These are phyloP conservation scores for Mucor ambiguus DNA, from an alignment of 371 early-diverging fungal genomes.

Conservation along the genomic window DNA sequence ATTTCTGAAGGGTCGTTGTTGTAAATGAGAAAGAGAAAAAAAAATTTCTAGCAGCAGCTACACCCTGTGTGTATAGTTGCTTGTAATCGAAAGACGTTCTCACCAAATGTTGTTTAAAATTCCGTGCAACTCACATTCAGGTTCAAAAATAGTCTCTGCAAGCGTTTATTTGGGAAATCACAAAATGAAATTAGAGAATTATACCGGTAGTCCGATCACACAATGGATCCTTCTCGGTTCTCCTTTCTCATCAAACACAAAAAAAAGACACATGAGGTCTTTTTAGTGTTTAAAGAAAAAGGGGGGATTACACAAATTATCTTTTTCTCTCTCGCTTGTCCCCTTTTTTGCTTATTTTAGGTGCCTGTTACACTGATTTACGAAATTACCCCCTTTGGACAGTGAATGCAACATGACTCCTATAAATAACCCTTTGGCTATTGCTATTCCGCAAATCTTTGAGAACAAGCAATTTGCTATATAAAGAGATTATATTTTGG, in stretches of 20 bases:
- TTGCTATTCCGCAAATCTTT: neutral
- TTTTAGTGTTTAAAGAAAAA: neutral
- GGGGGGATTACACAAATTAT: neutral
- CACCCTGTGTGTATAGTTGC: neutral
- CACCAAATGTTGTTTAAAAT: neutral
- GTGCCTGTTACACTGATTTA: neutral
- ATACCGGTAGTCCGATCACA: neutral
- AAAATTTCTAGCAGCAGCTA: neutral
- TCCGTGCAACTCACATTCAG: neutral
- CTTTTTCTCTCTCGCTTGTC: neutral
- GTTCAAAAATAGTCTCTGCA: neutral
- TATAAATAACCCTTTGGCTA: slow-evolving; percentile 8
- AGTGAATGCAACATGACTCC: slow-evolving; percentile 19
- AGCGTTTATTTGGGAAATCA: neutral
- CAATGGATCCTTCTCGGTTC: slow-evolving; percentile 19
- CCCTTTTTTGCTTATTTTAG: slow-evolving; percentile 6
- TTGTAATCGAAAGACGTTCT: neutral
- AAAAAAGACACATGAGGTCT: slow-evolving; percentile 13
- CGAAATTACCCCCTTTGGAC: slow-evolving; percentile 5
- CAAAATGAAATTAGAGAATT: neutral
- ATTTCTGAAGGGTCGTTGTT: neutral
- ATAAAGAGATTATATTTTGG: slow-evolving; percentile 2
- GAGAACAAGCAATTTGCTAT: slow-evolving; percentile 4
- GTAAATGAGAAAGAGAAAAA: slow-evolving; percentile 1
- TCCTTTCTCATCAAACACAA: slow-evolving; percentile 6